Evolutionary conservation across 306 rosid species (phyloP).

Genomic region (Fagus crenata): DNA sequence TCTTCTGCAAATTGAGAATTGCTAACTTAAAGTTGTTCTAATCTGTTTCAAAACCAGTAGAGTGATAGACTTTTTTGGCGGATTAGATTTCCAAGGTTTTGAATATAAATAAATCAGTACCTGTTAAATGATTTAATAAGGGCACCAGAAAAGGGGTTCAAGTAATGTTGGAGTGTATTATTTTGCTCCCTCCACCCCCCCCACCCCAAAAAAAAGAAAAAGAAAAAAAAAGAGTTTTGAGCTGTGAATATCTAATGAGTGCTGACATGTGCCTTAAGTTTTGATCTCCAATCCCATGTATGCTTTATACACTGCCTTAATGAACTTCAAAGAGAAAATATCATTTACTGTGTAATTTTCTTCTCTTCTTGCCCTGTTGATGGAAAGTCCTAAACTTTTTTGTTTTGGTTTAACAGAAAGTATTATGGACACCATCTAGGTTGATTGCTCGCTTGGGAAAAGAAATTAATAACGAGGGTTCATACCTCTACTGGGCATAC

Average conservation of each 20-base stretch:
- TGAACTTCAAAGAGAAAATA: background rate
- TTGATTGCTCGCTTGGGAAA: slow-evolving; percentile 82
- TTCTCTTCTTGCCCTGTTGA: background rate
- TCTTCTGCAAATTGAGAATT: background rate
- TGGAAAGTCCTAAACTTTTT: background rate
- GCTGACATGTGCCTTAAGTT: background rate
- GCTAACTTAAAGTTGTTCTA: background rate
- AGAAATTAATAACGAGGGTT: slow-evolving; percentile 73
- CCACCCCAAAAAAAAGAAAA: background rate
- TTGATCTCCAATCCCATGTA: background rate
- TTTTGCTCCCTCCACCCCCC: background rate
- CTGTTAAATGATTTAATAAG: background rate
- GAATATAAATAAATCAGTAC: too few relatives aligned
- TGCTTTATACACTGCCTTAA: background rate
- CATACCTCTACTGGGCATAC: slow-evolving; percentile 94
- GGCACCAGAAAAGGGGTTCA: background rate
- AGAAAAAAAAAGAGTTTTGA: background rate
- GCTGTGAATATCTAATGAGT: background rate
- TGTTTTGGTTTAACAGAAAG: slow-evolving; percentile 45
- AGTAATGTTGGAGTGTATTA: background rate
- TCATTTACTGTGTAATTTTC: background rate
- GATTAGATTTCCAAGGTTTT: background rate
- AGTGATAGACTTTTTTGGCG: background rate
- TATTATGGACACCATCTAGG: slow-evolving; percentile 87
- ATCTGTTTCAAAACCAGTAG: background rate